These are phyloP conservation scores for Anisodus acutangulus DNA, from an alignment of 257 asterid species.

Conservation along the genomic window DNA sequence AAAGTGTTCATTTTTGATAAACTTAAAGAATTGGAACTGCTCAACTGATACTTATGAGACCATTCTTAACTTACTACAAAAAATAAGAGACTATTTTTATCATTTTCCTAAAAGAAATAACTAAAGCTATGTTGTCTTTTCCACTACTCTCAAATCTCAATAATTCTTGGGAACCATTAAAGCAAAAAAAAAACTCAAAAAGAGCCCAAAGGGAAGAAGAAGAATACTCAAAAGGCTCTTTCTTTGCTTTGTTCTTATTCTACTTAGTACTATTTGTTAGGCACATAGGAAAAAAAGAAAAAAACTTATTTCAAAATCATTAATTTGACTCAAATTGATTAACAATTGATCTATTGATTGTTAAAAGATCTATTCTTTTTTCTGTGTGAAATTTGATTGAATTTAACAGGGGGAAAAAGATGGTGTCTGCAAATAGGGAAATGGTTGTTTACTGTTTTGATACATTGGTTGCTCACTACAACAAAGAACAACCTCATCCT, in stretches of 20 bases:
- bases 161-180: slow-evolving; percentile 26
- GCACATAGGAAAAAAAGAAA: not conserved
- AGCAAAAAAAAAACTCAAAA: slow-evolving; percentile 7
- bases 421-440: slow-evolving; percentile 97
- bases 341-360: not conserved
- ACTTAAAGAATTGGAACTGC: too few relatives aligned
- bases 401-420: slow-evolving; percentile 26
- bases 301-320: not conserved
- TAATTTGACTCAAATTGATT: not conserved
- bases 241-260: not conserved
- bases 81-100: too few relatives aligned
- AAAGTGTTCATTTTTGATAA: too few relatives aligned
- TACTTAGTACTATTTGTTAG: slow-evolving; percentile 5
- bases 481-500: slow-evolving; percentile 72
- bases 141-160: not conserved
- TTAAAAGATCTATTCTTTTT: slow-evolving; percentile 28
- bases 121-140: not conserved
- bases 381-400: slow-evolving; percentile 1
- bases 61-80: too few relatives aligned
- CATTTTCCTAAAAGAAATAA: too few relatives aligned
- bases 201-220: not conserved
- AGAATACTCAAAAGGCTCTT: not conserved
- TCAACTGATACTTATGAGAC: too few relatives aligned
- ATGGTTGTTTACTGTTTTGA: slow-evolving; percentile 97
- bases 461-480: slow-evolving; percentile 90